Percentiles rank a stretch among this genome's conserved stretches.
Evolutionary conservation across 495 filamentous ascomycete species (phyloP).

Genomic region (Jackrogersella multiformis): DNA sequence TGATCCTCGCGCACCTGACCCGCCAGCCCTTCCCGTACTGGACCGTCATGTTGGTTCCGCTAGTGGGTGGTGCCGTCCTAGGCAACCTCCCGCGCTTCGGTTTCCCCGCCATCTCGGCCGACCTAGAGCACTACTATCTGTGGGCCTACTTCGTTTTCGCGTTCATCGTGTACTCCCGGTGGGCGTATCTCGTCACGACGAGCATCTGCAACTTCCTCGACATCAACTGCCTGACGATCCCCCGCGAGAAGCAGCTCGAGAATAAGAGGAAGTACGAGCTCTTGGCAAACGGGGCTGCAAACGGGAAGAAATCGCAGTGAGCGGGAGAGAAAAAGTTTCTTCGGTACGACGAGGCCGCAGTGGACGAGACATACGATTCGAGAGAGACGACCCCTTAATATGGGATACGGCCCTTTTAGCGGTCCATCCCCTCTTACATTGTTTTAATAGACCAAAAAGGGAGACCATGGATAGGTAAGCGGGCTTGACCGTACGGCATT

Average conservation of each 20-base stretch:
- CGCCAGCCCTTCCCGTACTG: slow-evolving; percentile 95
- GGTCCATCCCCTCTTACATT: slow-evolving; percentile 3
- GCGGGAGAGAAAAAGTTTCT: neutral
- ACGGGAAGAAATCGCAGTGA: slow-evolving; percentile 48
- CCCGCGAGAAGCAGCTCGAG: slow-evolving; percentile 63
- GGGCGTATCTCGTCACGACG: slow-evolving; percentile 90
- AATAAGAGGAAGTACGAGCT: slow-evolving; percentile 48
- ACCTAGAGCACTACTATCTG: slow-evolving; percentile 81
- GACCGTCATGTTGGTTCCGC: slow-evolving; percentile 87
- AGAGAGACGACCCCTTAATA: slow-evolving; percentile 4
- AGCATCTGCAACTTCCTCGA: slow-evolving; percentile 91
- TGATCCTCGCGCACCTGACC: slow-evolving; percentile 94
- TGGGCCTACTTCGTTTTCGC: slow-evolving; percentile 84
- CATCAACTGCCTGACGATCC: slow-evolving; percentile 94
- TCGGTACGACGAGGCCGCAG: neutral
- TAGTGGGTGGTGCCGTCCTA: slow-evolving; percentile 84
- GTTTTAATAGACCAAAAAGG: slow-evolving; percentile 21
- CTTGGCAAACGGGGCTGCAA: slow-evolving; percentile 37
- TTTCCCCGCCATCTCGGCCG: slow-evolving; percentile 65
- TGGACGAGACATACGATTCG: slow-evolving; percentile 16
- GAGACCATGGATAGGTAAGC: neutral
- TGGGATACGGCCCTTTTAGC: neutral
- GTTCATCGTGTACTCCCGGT: slow-evolving; percentile 83
- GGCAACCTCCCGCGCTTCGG: slow-evolving; percentile 85
- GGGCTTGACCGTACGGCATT: slow-evolving; percentile 10